These are phyloP conservation scores for Fusarium sulawesiense DNA, from an alignment of 2,329 filamentous ascomycete genomes.

Conservation along the genomic window DNA sequence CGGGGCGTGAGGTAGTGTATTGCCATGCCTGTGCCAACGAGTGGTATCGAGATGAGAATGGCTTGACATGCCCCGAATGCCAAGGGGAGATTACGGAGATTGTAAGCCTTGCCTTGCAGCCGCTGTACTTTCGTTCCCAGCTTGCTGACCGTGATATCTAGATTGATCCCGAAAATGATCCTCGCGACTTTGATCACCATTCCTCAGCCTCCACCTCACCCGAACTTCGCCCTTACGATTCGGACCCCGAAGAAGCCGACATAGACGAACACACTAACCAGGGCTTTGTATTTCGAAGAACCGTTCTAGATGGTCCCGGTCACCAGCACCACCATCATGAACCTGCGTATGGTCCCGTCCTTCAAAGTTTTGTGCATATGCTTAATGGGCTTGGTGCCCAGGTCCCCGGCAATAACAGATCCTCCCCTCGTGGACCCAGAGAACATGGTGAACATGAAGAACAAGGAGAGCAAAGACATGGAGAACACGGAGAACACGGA, in stretches of 20 bases:
- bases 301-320: conserved; percentile 46
- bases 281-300: conserved; percentile 56
- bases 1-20: conserved; percentile 77
- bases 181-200: conserved; percentile 57
- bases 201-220: conserved; percentile 48
- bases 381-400: conserved; percentile 53
- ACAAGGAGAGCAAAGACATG: conserved; percentile 8
- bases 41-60: conserved; percentile 80
- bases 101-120: conserved; percentile 63
- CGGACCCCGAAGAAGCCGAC: conserved; percentile 69
- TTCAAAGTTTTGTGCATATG: conserved; percentile 59
- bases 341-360: conserved; percentile 52
- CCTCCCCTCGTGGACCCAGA: conserved; percentile 27
- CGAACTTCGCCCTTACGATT: conserved; percentile 50
- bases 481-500: neutral
- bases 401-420: conserved; percentile 17
- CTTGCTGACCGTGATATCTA: conserved; percentile 47
- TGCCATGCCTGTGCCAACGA: conserved; percentile 86
- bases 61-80: conserved; percentile 81
- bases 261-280: conserved; percentile 65
- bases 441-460: conserved; percentile 1
- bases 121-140: neutral
- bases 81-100: conserved; percentile 85
- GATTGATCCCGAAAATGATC: conserved; percentile 70
- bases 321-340: conserved; percentile 44